A percentile compares a stretch with the other conserved stretches of the same genome.
phyloP scores from a whole-genome alignment of 192 early-diverging fungal species.

The Gonapodya sp. region DNA sequence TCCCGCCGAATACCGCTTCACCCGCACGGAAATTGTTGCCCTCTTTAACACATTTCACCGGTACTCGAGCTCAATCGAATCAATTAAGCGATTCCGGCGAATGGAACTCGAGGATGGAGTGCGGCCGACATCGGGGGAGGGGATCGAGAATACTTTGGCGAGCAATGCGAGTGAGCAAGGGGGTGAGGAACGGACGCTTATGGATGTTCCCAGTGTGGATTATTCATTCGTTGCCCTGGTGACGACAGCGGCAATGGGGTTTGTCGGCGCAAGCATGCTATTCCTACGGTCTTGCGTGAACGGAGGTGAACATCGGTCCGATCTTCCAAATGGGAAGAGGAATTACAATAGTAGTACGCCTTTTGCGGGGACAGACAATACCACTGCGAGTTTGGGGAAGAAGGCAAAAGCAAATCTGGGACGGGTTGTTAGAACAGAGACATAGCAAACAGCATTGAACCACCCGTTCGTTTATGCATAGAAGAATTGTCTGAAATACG shows the following conservation, averaged over 20 bases:
- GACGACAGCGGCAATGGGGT: not conserved
- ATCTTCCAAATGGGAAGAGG: not conserved
- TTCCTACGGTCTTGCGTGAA: not conserved
- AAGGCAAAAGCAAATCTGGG: not conserved
- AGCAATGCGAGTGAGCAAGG: not conserved
- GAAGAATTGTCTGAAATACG: not conserved
- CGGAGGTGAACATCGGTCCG: too few relatives aligned
- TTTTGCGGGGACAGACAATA: too few relatives aligned
- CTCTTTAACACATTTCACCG: slow-evolving; percentile 84
- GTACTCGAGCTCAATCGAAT: slow-evolving; percentile 72
- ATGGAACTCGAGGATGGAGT: not conserved
- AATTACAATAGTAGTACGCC: not conserved
- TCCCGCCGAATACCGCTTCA: slow-evolving; percentile 35
- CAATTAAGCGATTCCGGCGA: slow-evolving; percentile 64
- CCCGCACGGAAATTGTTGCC: slow-evolving; percentile 78
- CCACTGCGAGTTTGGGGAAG: not conserved
- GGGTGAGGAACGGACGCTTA: not conserved
- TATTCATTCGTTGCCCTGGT: not conserved
- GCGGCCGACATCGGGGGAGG: too few relatives aligned
- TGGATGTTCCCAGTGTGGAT: not conserved
- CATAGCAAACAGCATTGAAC: not conserved
- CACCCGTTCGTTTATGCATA: not conserved
- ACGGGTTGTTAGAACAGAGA: not conserved
- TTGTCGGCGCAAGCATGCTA: not conserved
- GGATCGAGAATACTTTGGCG: not conserved